Base-by-base conservation (phyloP, 2,329 filamentous ascomycete genomes). In the Lecanoromycetidae sp. region DNA sequence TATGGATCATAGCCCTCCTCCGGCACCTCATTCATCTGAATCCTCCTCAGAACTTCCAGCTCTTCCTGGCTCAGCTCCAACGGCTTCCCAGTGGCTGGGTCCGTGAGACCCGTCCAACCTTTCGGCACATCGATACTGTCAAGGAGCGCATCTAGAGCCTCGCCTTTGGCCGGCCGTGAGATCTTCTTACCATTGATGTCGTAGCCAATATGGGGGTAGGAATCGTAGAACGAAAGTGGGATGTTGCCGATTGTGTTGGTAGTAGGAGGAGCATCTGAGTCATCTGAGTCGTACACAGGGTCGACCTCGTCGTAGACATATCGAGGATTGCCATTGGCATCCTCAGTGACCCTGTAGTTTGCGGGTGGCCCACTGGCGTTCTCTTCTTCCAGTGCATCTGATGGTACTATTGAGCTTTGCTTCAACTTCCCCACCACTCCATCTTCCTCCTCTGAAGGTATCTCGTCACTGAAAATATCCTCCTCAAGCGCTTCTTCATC, bases 161-260 rank as follows among this genome's bases (percentile, higher is more conserved):
- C 84, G 44, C 90, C 90, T 56, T 87, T 90, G 3, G 93, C 91
- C 5, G 91, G 91, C 44, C 91, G 83, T 80, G 94, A 85, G 54
- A 98, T 94, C 66, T 85, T 93, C 75, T 93, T 95, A 64, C 91
- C 91, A 64, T 98, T 94, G 69, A 98, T 96, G 59, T 95, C 86
- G 67, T 98, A 98, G 50, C 91, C 91, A 61, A 98, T 95, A 63
- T 98, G 91, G 42, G 91, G 91, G 62, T 95, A 98, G 29, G 86
- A 84, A 63, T 98, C 91, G 70, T 98, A 98, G 67, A 94, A 96
- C 3, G 84, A 83, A 41, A 96, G 70, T 4, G 88, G 86, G 51
- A 98, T 98, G 61, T 96, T 75, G 56, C 91, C 93, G 58, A 98
- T 95, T 0, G 91, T 96, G 67, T 98, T 98, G 43, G 72, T 74